Conservation (phyloP, 345 rosid species). For the Pistacia atlantica region DNA sequence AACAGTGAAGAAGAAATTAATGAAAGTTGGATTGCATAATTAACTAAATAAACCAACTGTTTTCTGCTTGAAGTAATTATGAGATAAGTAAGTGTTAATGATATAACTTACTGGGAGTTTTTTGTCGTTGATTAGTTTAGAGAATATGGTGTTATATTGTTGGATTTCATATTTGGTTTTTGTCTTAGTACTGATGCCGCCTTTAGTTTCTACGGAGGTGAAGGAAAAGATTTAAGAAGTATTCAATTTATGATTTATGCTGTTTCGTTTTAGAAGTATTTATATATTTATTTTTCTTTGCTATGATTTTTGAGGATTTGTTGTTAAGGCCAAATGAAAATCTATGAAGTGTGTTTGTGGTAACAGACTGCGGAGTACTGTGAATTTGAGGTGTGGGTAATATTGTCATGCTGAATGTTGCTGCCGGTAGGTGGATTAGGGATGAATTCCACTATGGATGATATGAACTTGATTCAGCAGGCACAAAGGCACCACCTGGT, state of each 20-base stretch:
- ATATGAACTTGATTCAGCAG: slow-evolving; percentile 93
- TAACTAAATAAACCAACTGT: neutral
- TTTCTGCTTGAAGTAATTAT: neutral
- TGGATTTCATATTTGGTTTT: neutral
- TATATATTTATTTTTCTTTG: neutral
- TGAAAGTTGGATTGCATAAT: slow-evolving; percentile 2
- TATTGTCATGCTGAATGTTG: slow-evolving; percentile 95
- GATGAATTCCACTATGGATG: slow-evolving; percentile 96
- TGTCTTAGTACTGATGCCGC: neutral
- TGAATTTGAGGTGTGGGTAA: slow-evolving; percentile 35
- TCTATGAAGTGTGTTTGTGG: slow-evolving; percentile 22
- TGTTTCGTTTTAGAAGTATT: neutral
- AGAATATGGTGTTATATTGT: neutral
- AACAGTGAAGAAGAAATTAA: slow-evolving; percentile 2
- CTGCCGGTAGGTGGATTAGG: slow-evolving; percentile 72
- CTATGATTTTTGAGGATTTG: neutral
- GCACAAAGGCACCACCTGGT: slow-evolving; percentile 95
- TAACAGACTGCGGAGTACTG: slow-evolving; percentile 20
- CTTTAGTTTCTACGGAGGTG: neutral
- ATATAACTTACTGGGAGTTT: neutral
- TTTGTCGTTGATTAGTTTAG: neutral
- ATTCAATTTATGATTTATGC: neutral
- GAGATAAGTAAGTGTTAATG: neutral
- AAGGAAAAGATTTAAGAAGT: neutral
- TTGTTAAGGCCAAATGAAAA: slow-evolving; percentile 4